These are phyloP conservation scores for Clarireedia homoeocarpa DNA, from an alignment of 2,329 filamentous ascomycete genomes.

Conservation along the genomic window DNA sequence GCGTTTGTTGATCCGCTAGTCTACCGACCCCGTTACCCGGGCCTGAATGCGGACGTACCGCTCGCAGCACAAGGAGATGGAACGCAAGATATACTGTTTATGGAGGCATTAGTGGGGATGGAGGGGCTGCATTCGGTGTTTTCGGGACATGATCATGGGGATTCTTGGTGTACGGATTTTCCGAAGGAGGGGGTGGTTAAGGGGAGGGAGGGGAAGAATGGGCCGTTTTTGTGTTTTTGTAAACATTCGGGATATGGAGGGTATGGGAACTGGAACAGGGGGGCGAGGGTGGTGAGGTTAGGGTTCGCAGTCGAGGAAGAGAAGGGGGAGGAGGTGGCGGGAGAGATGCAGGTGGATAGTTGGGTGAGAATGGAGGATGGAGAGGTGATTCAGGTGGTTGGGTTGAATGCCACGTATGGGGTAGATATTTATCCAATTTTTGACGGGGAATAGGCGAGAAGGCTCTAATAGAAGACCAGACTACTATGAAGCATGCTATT, in stretches of 20 bases:
- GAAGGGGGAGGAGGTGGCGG: not conserved
- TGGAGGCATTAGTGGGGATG: slow-evolving; percentile 49
- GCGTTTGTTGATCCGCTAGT: slow-evolving; percentile 8
- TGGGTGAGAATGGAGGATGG: slow-evolving; percentile 52
- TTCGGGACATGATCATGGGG: slow-evolving; percentile 59
- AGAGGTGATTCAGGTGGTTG: slow-evolving; percentile 42
- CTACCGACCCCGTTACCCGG: slow-evolving; percentile 35
- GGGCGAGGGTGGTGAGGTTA: slow-evolving; percentile 47
- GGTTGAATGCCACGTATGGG: slow-evolving; percentile 53
- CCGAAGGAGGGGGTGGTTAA: slow-evolving; percentile 31
- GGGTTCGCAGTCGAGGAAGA: slow-evolving; percentile 32
- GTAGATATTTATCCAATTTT: slow-evolving; percentile 41
- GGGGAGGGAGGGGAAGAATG: slow-evolving; percentile 24
- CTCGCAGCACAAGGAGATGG: slow-evolving; percentile 26
- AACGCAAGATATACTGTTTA: slow-evolving; percentile 51
- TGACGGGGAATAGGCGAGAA: not conserved
- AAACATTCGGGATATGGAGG: slow-evolving; percentile 64
- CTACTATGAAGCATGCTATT: too few species aligned
- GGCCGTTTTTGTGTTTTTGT: slow-evolving; percentile 47
- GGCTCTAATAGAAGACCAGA: too few species aligned
- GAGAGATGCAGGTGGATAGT: slow-evolving; percentile 39
- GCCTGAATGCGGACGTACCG: slow-evolving; percentile 37
- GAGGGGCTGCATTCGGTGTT: slow-evolving; percentile 50
- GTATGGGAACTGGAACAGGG: slow-evolving; percentile 57
- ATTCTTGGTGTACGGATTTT: slow-evolving; percentile 50